Evolutionary conservation across 129 eudicot genomes (phyloP), one percentile per base, ranked within the genome.

Genomic region (Escallonia rubra): DNA sequence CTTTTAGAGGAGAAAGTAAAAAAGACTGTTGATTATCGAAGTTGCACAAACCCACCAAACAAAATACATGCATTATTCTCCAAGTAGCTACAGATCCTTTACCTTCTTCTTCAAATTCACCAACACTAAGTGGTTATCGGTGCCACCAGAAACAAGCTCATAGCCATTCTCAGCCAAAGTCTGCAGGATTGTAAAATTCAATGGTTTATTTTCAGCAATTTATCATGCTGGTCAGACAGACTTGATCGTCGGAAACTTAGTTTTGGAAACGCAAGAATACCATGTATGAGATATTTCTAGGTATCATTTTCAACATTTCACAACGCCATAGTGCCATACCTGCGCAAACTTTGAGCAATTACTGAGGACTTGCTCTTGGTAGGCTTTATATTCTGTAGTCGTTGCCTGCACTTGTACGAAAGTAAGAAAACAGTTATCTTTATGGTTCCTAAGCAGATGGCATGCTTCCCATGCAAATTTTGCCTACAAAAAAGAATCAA

Each of bases 111-210:
- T 94, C 85, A 94, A 66, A 62, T 94, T 94, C 73, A 90, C 99
- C 65, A 94, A 71, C 64, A 94, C 99, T 39, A 94, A 83, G 80
- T 90, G 99, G 76, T 94, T 94, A 8, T 94, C 99, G 9, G 99
- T 94, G 77, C 99, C 99, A 41, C 99, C 99, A 70, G 99, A 94
- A 66, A 94, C 99, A 72, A 94, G 97, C 46, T 94, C 97, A 68
- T 94, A 90, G 70, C 99, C 97, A 4, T 76, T 68, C 68, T 73
- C 85, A 23, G 60, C 75, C 76, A 94, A 71, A 75, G 94, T 80
- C 99, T 94, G 90, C 78, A 86, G 50, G 51, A 55, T 41, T 10
- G n/a, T 58, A 44, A 7, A 10, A 49, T 43, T 23, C 34, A 23
- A 23, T 23, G 34, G 34, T 23, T 23, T 23, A 23, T 23, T 41